A percentile compares a stretch with the other conserved stretches of the same genome.
Conservation (phyloP, 1,139 yeast species). For the Yamadazyma trypodendri region DNA sequence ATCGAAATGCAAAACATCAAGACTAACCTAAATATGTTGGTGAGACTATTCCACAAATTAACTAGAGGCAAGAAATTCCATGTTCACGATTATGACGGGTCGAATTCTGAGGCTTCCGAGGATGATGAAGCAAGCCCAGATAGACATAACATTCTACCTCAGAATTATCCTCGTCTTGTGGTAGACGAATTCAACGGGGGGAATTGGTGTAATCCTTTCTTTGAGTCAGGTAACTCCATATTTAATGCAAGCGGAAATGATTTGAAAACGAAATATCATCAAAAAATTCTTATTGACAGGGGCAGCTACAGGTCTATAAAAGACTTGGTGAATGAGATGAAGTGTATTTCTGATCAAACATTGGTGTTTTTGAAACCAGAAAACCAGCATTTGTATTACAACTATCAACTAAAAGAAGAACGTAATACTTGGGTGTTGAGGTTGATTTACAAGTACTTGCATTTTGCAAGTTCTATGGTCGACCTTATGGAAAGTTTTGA, state of each 20-base stretch:
- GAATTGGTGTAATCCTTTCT: conserved; percentile 70
- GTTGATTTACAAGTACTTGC: conserved; percentile 51
- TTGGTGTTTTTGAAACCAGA: conserved; percentile 38
- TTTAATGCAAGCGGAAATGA: conserved; percentile 49
- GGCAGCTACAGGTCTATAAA: conserved; percentile 42
- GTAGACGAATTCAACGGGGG: conserved; percentile 69
- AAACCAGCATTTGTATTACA: conserved; percentile 34
- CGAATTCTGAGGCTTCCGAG: conserved; percentile 34
- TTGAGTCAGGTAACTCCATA: conserved; percentile 38
- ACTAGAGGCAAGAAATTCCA: conserved; percentile 34
- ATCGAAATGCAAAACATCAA: conserved; percentile 35
- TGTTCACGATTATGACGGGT: conserved; percentile 37
- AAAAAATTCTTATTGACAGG: conserved; percentile 50
- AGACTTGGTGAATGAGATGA: conserved; percentile 37
- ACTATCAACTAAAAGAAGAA: conserved; percentile 37
- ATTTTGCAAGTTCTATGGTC: conserved; percentile 48
- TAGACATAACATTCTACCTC: conserved; percentile 50
- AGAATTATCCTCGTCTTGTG: conserved; percentile 65
- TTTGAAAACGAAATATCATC: conserved; percentile 40
- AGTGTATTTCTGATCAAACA: conserved; percentile 38
- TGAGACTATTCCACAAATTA: conserved; percentile 29
- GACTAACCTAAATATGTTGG: conserved; percentile 28
- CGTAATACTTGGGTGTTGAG: conserved; percentile 55
- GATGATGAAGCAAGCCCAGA: conserved; percentile 27
- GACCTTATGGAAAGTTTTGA: conserved; percentile 62